phyloP scores from a whole-genome alignment of 345 rosid species.

The Melastoma malabathricum region DNA sequence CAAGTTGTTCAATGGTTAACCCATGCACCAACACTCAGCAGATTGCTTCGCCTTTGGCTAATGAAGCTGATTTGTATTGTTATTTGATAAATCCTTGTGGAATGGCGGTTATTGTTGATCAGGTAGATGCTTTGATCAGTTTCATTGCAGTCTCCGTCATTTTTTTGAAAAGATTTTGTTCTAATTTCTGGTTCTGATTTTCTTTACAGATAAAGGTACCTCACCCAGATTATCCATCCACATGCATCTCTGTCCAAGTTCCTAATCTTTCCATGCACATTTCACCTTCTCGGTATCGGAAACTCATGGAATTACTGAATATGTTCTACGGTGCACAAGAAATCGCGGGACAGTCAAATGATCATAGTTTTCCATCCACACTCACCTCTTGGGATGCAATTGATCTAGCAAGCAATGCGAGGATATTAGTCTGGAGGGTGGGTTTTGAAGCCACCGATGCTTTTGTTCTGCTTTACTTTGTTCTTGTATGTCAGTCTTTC shows the following conservation, averaged over 20 bases:
- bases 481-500: too few relatives aligned
- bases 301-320: conserved; percentile 58
- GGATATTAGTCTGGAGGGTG: conserved; percentile 95
- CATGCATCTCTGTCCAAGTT: conserved; percentile 84
- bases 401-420: conserved; percentile 62
- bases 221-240: conserved; percentile 78
- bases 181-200: background rate
- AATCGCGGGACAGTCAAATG: conserved; percentile 48
- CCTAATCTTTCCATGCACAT: conserved; percentile 93
- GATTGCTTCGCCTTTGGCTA: conserved; percentile 25
- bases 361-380: conserved; percentile 46
- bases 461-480: conserved; percentile 6
- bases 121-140: conserved; percentile 29
- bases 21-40: conserved; percentile 30
- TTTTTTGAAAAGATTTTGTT: background rate
- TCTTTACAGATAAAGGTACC: conserved; percentile 59
- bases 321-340: conserved; percentile 44
- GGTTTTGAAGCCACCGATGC: conserved; percentile 13
- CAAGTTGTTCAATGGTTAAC: conserved; percentile 22
- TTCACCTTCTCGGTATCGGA: conserved; percentile 71
- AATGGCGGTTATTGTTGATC: conserved; percentile 91
- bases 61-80: conserved; percentile 34
- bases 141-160: background rate
- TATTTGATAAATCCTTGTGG: conserved; percentile 94
- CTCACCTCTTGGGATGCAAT: conserved; percentile 51